Percentiles rank a stretch among this genome's conserved stretches.
Conservation (phyloP, 148 eudicot species). For the Vaccinium corymbosum region DNA sequence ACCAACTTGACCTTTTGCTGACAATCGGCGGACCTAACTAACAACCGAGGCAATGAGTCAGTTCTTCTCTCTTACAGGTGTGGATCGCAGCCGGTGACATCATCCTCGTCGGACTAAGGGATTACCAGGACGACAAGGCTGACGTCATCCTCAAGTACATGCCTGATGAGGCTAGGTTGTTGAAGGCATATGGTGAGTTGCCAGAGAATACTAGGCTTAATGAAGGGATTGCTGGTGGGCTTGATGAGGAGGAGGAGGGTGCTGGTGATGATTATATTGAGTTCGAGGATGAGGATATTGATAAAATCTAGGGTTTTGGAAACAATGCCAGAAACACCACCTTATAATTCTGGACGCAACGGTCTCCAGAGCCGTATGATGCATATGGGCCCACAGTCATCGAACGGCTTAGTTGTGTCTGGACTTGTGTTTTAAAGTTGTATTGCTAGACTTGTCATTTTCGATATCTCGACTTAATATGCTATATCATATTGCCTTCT, state of each 20-base stretch:
- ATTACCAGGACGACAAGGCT: constrained; percentile 62
- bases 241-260: constrained; percentile 74
- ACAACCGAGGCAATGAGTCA: no score
- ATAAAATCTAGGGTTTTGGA: constrained; percentile 50
- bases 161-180: constrained; percentile 36
- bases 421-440: no score
- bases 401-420: no score
- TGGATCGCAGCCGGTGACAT: constrained; percentile 84
- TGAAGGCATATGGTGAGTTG: constrained; percentile 83
- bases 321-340: no score
- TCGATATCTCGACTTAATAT: neutral
- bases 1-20: no score
- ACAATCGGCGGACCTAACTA: no score
- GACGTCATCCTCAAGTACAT: constrained; percentile 52
- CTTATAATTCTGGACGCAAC: no score
- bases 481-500: neutral
- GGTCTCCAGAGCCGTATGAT: no score
- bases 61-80: constrained; percentile 3
- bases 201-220: constrained; percentile 70
- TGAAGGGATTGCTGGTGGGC: constrained; percentile 59
- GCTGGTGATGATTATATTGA: constrained; percentile 67
- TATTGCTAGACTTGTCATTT: no score
- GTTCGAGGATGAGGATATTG: constrained; percentile 95
- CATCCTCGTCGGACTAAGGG: constrained; percentile 69
- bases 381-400: no score